Conservation (phyloP, 495 filamentous ascomycete species). For the Venustampulla echinocandica region DNA sequence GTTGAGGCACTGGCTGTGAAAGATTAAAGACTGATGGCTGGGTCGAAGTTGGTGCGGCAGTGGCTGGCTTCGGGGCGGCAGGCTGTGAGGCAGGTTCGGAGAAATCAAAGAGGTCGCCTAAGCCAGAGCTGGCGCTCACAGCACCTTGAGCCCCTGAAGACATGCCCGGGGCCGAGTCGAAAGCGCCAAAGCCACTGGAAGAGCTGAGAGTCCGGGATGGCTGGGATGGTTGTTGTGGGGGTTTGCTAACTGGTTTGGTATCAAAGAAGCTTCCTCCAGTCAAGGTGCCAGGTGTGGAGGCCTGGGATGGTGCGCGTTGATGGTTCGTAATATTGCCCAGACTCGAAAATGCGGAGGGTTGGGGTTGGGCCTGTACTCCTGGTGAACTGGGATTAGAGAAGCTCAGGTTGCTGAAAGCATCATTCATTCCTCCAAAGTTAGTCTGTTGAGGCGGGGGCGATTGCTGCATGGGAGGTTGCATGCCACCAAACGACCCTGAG, state of each 20-base stretch:
- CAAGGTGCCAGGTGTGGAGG: conserved; percentile 33
- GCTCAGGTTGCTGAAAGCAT: conserved; percentile 79
- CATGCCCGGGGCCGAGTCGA: conserved; percentile 22
- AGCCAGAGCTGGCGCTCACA: conserved; percentile 36
- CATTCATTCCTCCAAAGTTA: conserved; percentile 66
- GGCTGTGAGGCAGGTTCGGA: conserved; percentile 45
- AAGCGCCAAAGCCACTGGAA: conserved; percentile 26
- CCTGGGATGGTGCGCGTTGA: conserved; percentile 33
- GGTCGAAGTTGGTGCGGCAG: conserved; percentile 33
- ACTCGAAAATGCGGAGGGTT: conserved; percentile 66
- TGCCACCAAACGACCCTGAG: conserved; percentile 54
- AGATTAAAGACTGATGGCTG: conserved; percentile 70
- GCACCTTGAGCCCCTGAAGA: conserved; percentile 12
- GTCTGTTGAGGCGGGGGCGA: conserved; percentile 34
- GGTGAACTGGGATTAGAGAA: conserved; percentile 53
- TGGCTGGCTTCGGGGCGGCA: conserved; percentile 34
- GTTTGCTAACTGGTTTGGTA: conserved; percentile 49
- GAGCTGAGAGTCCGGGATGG: conserved; percentile 33
- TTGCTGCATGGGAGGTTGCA: conserved; percentile 45
- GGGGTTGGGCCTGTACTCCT: conserved; percentile 45
- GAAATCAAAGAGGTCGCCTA: conserved; percentile 78
- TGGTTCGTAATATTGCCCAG: conserved; percentile 53
- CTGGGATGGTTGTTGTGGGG: conserved; percentile 35
- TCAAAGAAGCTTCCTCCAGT: conserved; percentile 77
- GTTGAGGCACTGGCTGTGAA: conserved; percentile 45